Conservation (phyloP, 768 basidiomycete species). For the Auriscalpium microsporum region DNA sequence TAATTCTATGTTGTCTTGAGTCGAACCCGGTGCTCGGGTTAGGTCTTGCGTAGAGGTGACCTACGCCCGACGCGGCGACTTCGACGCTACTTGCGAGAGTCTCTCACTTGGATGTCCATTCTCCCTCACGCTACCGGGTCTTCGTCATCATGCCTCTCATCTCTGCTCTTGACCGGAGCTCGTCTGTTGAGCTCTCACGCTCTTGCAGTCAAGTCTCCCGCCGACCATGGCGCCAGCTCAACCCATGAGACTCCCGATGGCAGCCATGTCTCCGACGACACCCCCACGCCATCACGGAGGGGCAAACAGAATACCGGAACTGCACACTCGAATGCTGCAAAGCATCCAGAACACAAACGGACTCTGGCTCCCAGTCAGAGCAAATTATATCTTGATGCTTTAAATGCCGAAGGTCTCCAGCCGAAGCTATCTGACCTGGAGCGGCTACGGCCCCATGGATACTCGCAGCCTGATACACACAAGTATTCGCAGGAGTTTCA, state of each 20-base stretch:
- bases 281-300: background rate
- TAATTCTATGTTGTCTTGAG: too few species aligned
- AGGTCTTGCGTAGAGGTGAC: background rate
- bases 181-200: too few species aligned
- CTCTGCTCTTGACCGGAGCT: too few species aligned
- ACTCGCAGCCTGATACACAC: slow-evolving; percentile 31
- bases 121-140: background rate
- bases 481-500: slow-evolving; percentile 48
- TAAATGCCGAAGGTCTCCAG: slow-evolving; percentile 35
- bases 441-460: slow-evolving; percentile 36
- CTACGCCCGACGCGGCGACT: background rate
- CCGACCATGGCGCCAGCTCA: too few species aligned
- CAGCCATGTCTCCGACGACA: too few species aligned
- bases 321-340: background rate
- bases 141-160: background rate
- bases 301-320: background rate
- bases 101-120: background rate
- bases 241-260: too few species aligned
- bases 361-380: slow-evolving; percentile 36
- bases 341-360: too few species aligned
- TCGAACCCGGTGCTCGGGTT: background rate
- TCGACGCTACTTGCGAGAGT: background rate
- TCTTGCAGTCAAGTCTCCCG: too few species aligned
- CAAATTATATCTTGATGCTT: slow-evolving; percentile 47
- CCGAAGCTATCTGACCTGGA: slow-evolving; percentile 58